Evolutionary conservation across 805 yeast species (phyloP).

Genomic region (Saccharomycopsis sp.): DNA sequence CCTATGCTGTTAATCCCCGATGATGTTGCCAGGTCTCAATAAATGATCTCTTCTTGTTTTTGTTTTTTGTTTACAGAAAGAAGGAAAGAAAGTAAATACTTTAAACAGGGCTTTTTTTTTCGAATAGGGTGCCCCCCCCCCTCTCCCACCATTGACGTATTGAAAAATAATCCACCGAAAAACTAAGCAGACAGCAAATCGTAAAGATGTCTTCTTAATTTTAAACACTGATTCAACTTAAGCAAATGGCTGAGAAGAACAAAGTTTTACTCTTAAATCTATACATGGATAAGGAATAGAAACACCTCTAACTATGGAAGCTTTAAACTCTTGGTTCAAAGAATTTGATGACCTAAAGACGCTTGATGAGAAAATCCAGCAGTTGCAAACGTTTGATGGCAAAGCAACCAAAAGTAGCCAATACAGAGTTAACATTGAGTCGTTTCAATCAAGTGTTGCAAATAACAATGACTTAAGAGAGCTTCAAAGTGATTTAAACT

Average conservation of each 20-base stretch:
- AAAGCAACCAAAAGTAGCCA: not conserved
- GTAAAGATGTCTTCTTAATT: too few relatives aligned
- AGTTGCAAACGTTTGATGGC: conserved; percentile 1
- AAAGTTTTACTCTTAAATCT: too few relatives aligned
- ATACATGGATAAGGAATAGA: too few relatives aligned
- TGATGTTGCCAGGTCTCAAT: too few relatives aligned
- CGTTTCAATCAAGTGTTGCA: not conserved
- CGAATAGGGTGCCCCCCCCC: not conserved
- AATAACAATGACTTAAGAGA: not conserved
- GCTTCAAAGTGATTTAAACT: not conserved
- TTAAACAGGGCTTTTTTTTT: not conserved
- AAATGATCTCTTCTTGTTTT: too few relatives aligned
- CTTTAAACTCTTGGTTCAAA: conserved; percentile 13
- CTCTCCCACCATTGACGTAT: not conserved
- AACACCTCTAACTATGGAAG: conserved; percentile 4
- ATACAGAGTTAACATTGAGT: not conserved
- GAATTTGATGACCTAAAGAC: conserved; percentile 10
- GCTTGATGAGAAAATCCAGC: conserved; percentile 14
- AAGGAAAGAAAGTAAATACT: too few relatives aligned
- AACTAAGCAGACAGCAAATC: not conserved
- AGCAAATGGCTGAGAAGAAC: too few relatives aligned
- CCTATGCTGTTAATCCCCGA: too few relatives aligned
- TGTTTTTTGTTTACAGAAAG: too few relatives aligned
- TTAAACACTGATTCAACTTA: too few relatives aligned
- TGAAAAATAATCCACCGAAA: not conserved